A percentile compares a stretch with the other conserved stretches of the same genome.
phyloP scores from a whole-genome alignment of 1,284 basidiomycete species.

The Cutaneotrichosporon sp. region DNA sequence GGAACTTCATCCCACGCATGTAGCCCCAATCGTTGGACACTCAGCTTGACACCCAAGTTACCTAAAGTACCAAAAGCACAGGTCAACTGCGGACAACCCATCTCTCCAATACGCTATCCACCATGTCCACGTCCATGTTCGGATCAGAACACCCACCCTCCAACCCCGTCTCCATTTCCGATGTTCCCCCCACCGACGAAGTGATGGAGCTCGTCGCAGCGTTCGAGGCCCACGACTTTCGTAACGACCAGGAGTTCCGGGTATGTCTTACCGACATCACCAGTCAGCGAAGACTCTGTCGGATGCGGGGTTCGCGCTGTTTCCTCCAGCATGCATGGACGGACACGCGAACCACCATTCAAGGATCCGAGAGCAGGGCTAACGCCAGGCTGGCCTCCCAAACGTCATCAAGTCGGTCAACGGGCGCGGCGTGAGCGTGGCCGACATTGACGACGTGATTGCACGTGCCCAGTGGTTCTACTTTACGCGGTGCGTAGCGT shows the following conservation, averaged over 20 bases:
- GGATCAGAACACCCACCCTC: not conserved
- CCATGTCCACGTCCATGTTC: not conserved
- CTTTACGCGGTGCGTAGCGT: conserved; percentile 34
- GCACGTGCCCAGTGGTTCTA: conserved; percentile 49
- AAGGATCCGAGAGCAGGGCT: not conserved
- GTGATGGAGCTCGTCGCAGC: conserved; percentile 19
- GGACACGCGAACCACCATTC: no score
- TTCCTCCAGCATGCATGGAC: no score
- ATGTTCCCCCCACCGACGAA: conserved; percentile 1
- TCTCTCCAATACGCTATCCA: not conserved
- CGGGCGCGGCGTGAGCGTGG: conserved; percentile 26
- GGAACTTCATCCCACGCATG: no score
- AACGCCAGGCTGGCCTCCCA: conserved; percentile 32
- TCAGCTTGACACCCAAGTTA: not conserved
- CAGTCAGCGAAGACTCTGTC: no score
- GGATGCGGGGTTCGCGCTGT: no score
- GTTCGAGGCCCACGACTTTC: conserved; percentile 44
- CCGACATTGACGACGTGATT: conserved; percentile 46
- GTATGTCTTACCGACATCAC: conserved; percentile 30
- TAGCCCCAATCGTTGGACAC: not conserved
- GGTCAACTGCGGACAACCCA: not conserved
- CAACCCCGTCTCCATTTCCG: not conserved
- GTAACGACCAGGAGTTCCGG: conserved; percentile 40
- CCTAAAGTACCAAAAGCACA: not conserved
- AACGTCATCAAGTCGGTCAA: conserved; percentile 39